Conservation (phyloP, 192 early-diverging fungal species). For the Gigaspora rosea region DNA sequence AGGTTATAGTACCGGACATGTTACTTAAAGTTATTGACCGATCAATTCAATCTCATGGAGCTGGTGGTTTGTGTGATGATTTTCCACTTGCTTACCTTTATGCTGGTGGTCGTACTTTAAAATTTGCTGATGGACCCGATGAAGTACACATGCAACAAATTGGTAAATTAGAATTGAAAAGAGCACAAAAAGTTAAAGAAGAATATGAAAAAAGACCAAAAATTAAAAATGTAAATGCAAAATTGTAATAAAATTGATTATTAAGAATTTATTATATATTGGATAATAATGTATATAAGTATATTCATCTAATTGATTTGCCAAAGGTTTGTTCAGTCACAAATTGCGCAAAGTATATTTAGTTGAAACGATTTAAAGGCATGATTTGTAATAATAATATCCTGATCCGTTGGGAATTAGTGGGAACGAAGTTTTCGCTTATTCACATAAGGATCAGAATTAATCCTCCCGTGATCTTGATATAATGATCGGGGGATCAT, state of each 20-base stretch:
- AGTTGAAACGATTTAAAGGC: too few relatives aligned
- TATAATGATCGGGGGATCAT: too few relatives aligned
- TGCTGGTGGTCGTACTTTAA: slow-evolving; percentile 77
- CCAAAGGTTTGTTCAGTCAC: too few relatives aligned
- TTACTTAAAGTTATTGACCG: slow-evolving; percentile 78
- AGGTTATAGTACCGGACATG: slow-evolving; percentile 74
- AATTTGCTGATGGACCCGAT: slow-evolving; percentile 94
- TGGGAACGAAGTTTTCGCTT: too few relatives aligned
- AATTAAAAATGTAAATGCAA: not conserved
- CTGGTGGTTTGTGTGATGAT: slow-evolving; percentile 87
- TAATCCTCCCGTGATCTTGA: too few relatives aligned
- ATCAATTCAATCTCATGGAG: slow-evolving; percentile 93
- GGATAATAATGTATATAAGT: too few relatives aligned
- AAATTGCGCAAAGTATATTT: too few relatives aligned
- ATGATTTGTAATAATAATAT: too few relatives aligned
- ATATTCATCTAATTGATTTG: too few relatives aligned
- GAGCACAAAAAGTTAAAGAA: slow-evolving; percentile 47
- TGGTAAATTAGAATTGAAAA: slow-evolving; percentile 70
- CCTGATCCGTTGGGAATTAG: too few relatives aligned
- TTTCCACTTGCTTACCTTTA: slow-evolving; percentile 82
- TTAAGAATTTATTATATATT: too few relatives aligned
- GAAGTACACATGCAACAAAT: slow-evolving; percentile 90
- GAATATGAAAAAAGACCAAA: slow-evolving; percentile 30
- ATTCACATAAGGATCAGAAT: too few relatives aligned
- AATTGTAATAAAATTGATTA: not conserved